Base-by-base conservation (phyloP, 345 rosid species). In the Eucalyptus curtisii region DNA sequence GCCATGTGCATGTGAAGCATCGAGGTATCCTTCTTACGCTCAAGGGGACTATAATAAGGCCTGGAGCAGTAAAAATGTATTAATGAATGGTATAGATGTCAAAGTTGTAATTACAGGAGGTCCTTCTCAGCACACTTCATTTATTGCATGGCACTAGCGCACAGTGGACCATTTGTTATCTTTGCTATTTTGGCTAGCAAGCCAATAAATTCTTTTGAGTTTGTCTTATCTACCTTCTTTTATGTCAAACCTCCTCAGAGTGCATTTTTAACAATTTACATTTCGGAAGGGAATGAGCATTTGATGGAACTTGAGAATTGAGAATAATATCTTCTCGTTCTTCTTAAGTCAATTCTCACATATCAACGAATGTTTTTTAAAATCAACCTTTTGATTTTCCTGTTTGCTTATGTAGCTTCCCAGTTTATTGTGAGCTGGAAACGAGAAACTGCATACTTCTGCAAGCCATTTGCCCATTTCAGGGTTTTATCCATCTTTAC, bases 31-130 rank as follows among this genome's bases (percentile, higher is more conserved):
- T 97, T 25, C 92, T 96, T 66, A 96, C 93, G 37, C 93, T 96
- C 86, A 96, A 94, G 89, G 99, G 99, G 79, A 96, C 98, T 5
- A 96, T 96, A 42, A 97, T 95, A 88, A 92, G 99, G 61, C 96
- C 98, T 6, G 98, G 97, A 86, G 94, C 97, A 88, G 93, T 94
- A 76, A 97, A 96, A 93, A 95, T 97, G 99, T 96, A 94, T 55
- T 99, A 97, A 88, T 98, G 97, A 81, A 93, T 92, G 95, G 93
- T 97, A 92, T 86, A 93, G 90, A 79, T 97, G 99, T 90, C 93
- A 93, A 81, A 97, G 93, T 93, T 97, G 99, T 95, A 96, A 96
- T 90, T 95, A 92, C 87, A 91, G 90, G 44, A 4, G 44, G 25
- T 68, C 44, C 80, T 68, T 68, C 80, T 33, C 80, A 0, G 22